Evolutionary conservation across 768 basidiomycete species (phyloP).

Genomic region (Mycena sanguinolenta): DNA sequence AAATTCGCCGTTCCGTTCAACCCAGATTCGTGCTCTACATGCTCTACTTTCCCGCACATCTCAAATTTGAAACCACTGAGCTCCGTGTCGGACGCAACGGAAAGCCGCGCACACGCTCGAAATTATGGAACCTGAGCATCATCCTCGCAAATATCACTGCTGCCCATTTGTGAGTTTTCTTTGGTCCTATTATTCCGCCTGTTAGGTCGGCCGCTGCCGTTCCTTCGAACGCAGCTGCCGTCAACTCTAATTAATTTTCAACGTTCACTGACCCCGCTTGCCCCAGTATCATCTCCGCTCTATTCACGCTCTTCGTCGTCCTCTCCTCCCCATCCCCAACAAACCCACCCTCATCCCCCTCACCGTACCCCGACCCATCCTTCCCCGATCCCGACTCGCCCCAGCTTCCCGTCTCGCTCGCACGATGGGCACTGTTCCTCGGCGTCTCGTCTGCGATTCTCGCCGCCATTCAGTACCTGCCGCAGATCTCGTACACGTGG

Average conservation of each 20-base stretch:
- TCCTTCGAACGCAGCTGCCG: too few species aligned
- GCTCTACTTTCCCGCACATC: slow-evolving; percentile 88
- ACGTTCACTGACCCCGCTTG: slow-evolving; percentile 13
- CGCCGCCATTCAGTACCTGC: slow-evolving; percentile 88
- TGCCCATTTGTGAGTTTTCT: slow-evolving; percentile 77
- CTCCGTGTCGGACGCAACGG: background rate
- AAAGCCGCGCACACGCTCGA: slow-evolving; percentile 17
- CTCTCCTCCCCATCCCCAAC: slow-evolving; percentile 55
- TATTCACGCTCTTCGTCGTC: slow-evolving; percentile 76
- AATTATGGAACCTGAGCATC: slow-evolving; percentile 80
- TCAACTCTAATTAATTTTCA: background rate
- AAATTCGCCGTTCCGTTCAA: background rate
- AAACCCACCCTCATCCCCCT: slow-evolving; percentile 47
- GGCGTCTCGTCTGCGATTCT: slow-evolving; percentile 86
- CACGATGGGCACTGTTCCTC: slow-evolving; percentile 85
- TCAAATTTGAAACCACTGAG: slow-evolving; percentile 68
- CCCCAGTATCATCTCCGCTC: slow-evolving; percentile 64
- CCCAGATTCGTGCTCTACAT: slow-evolving; percentile 89
- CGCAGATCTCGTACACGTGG: slow-evolving; percentile 89
- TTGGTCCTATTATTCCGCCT: background rate
- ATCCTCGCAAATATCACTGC: slow-evolving; percentile 78
- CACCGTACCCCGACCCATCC: slow-evolving; percentile 54
- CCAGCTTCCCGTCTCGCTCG: slow-evolving; percentile 30
- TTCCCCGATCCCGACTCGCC: slow-evolving; percentile 43
- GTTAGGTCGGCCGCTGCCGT: too few species aligned